Base-by-base conservation (phyloP, 179 eudicot genomes). In the Camellia oleifera region DNA sequence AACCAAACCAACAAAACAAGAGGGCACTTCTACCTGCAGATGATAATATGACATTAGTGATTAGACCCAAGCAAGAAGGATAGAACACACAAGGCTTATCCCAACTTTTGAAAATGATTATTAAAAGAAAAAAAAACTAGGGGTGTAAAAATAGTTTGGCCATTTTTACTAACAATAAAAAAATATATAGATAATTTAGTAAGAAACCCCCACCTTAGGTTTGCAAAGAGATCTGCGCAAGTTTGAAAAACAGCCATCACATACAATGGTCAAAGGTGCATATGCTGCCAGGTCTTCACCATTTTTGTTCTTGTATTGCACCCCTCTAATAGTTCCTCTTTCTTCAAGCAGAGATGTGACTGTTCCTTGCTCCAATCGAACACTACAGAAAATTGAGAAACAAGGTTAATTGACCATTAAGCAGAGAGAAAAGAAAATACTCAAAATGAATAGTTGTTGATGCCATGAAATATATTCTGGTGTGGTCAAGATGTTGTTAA, bases 181-280 rank as follows among this genome's bases (percentile, higher is more conserved):
- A 61, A 14, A 61, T 14, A 9, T 5, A 64, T 7, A 64, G 69
- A 65, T 69, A 17, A 69, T 52, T 20, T 20, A 18, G 62, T 10
- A 72, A 72, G 58, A 17, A 9, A 23, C 18, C 26, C 45, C 69
- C 79, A 92, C 92, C 92, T 88, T 82, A 18, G 94, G 88, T 14
- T 84, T 84, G 82, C 93, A 88, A 75, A 90, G 93, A 42, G 90
- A 79, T 15, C 92, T 86, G 11, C 91, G 81, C 77, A 90, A 76
- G 80, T 90, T 90, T 62, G 93, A 89, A 80, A 88, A 92, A 83
- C 94, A 91, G 17, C 97, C 94, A 83, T 92, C 97, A 77, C 97
- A 92, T 26, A 91, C 93, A 54, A 92, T 72, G 54, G 97, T 92
- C 54, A 93, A 82, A 83, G 97, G 92, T 53, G 97, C 95, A 83